Conservation (phyloP, 257 asterid species). For the Misopates orontium region DNA sequence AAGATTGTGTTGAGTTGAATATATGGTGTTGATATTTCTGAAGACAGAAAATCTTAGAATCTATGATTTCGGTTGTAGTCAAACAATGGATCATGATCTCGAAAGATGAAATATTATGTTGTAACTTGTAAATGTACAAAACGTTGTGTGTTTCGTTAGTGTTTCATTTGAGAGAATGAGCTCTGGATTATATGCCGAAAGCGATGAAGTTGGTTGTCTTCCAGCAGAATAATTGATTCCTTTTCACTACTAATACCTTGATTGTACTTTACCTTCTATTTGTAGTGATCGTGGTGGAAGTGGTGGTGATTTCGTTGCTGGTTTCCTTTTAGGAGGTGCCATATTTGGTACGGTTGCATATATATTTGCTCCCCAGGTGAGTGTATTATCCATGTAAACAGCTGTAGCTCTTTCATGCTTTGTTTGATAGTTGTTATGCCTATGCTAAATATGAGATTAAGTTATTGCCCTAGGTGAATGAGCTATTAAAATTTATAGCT, state of each 20-base stretch:
- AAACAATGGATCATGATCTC: constrained; percentile 16
- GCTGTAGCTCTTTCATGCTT: constrained; percentile 21
- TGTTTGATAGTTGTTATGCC: constrained; percentile 14
- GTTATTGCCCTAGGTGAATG: constrained; percentile 18
- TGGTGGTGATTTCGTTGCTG: constrained; percentile 81
- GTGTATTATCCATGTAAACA: constrained; percentile 15
- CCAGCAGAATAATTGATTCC: background rate
- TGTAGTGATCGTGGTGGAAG: constrained; percentile 63
- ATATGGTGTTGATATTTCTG: background rate
- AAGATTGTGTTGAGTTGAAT: background rate
- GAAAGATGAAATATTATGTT: background rate
- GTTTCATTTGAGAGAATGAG: constrained; percentile 8
- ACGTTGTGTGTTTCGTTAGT: background rate
- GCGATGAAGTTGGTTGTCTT: constrained; percentile 16
- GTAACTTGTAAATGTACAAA: background rate
- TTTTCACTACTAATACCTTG: no score
- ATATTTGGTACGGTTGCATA: constrained; percentile 80
- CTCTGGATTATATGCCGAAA: background rate
- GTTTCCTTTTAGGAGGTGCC: constrained; percentile 89
- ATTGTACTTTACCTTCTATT: constrained; percentile 16
- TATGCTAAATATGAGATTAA: constrained; percentile 5
- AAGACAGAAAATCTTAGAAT: constrained; percentile 5
- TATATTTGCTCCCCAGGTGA: constrained; percentile 87
- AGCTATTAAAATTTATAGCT: constrained; percentile 17
- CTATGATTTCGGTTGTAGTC: constrained; percentile 14